phyloP scores from a whole-genome alignment of 2,329 filamentous ascomycete species.

The Aspergillus floridensis region DNA sequence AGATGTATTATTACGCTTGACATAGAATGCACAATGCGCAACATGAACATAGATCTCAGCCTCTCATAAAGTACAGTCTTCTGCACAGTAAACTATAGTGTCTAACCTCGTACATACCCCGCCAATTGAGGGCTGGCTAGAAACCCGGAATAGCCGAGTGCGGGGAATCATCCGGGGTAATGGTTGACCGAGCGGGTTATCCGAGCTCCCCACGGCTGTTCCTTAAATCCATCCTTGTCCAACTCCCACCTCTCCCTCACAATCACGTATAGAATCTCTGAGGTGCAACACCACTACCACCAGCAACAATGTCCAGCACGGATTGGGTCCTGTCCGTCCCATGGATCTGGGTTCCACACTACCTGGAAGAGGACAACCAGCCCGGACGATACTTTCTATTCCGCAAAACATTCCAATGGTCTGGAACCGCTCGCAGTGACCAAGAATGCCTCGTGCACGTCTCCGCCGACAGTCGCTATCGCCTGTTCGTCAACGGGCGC shows the following conservation, averaged over 20 bases:
- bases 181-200: background rate
- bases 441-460: background rate
- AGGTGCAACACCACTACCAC: too few relatives aligned
- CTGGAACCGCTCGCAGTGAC: background rate
- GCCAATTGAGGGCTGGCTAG: background rate
- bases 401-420: slow-evolving; percentile 4
- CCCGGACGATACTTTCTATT: slow-evolving; percentile 8
- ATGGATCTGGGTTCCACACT: slow-evolving; percentile 5
- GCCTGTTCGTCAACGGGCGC: slow-evolving; percentile 10
- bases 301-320: background rate
- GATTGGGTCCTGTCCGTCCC: slow-evolving; percentile 1
- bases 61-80: too few relatives aligned
- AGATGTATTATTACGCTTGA: background rate
- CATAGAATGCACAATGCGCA: background rate
- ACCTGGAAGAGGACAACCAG: background rate
- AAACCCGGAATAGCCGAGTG: background rate
- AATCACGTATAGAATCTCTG: too few relatives aligned
- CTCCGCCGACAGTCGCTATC: slow-evolving; percentile 12
- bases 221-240: background rate
- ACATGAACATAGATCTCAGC: too few relatives aligned
- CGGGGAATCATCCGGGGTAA: background rate
- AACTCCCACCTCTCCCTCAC: background rate
- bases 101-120: background rate
- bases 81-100: too few relatives aligned
- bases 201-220: background rate